These are phyloP conservation scores for Cryptococcus floricola DNA, from an alignment of 1,284 basidiomycete genomes.

Conservation along the genomic window DNA sequence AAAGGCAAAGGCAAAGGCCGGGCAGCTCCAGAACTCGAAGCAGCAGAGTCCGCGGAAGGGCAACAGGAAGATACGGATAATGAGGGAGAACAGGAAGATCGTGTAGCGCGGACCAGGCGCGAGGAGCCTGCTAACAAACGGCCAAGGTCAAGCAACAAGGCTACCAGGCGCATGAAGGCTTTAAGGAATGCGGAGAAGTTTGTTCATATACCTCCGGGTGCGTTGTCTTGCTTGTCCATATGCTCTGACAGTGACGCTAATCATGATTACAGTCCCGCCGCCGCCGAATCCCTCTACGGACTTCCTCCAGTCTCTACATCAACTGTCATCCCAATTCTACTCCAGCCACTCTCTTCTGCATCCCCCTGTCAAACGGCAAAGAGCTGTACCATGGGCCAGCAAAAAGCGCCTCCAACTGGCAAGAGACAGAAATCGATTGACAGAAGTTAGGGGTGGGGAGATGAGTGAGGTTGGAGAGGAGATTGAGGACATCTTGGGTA, in stretches of 20 bases:
- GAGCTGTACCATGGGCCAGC: conserved; percentile 12
- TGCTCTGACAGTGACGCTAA: not conserved
- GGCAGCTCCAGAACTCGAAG: not conserved
- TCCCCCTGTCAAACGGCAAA: conserved; percentile 2
- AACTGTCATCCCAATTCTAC: conserved; percentile 22
- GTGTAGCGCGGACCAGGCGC: too few species aligned
- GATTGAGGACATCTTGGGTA: too few species aligned
- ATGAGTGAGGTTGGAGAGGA: too few species aligned
- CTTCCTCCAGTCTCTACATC: conserved; percentile 21
- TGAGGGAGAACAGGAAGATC: not conserved
- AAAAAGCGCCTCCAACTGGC: conserved; percentile 5
- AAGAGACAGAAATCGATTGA: not conserved
- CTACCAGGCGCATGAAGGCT: too few species aligned
- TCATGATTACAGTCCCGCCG: not conserved
- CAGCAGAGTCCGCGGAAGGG: not conserved
- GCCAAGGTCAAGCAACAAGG: too few species aligned
- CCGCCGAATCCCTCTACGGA: conserved; percentile 7
- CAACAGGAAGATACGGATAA: not conserved
- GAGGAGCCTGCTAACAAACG: too few species aligned
- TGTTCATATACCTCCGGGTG: conserved; percentile 2
- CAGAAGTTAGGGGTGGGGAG: too few species aligned
- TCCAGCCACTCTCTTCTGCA: conserved; percentile 9
- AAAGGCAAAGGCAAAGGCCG: conserved; percentile 1
- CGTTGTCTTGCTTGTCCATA: not conserved
- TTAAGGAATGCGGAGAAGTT: not conserved